Evolutionary conservation across 805 yeast genomes (phyloP), one percentile per base, ranked within the genome.

Genomic region (Teunomyces funiuensis): DNA sequence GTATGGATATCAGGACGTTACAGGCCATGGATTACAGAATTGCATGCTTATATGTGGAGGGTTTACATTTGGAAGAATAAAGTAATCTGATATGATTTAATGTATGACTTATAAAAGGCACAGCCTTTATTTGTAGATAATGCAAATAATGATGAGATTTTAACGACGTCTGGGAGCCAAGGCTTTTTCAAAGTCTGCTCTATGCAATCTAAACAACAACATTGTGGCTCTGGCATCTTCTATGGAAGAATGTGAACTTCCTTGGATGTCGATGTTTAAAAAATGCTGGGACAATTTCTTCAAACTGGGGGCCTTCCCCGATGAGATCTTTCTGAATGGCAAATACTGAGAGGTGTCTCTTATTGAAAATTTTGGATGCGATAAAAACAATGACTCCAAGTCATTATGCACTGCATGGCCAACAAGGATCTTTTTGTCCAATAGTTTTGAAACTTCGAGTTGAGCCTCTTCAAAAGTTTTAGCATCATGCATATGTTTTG

Each of bases 211-310:
- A 55, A 80, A 89, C n/a, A 89, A 61, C 45, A 82, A 59, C 96
- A 89, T 90, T 0, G 96, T 82, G 1, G 90, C 90, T 54, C 79
- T 78, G 0, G 97, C 96, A 66, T 89, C 97, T 56, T 88, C 96
- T 1, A 89, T 87, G 0, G 96, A 87, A 3, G 93, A 84, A 65
- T 90, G 97, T 46, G 80, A 74, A 1, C 83, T 88, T 0, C 65
- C 66, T 60, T 89, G 96, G 43, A 89, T 86, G 7, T 78, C 81
- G 2, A 75, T 41, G 1, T 75, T 70, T 27, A 88, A 58, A 10
- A 83, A 66, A 51, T 77, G 81, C 44, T 72, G 67, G 1, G 85
- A 64, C 22, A 89, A 63, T 47, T 77, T 81, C 58, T 83, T 86
- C 54, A 89, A 69, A 33, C 83, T 69, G 2, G 97, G 96, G 0